Base-by-base conservation (phyloP, 768 basidiomycete species). In the Termitomyces sp. region DNA sequence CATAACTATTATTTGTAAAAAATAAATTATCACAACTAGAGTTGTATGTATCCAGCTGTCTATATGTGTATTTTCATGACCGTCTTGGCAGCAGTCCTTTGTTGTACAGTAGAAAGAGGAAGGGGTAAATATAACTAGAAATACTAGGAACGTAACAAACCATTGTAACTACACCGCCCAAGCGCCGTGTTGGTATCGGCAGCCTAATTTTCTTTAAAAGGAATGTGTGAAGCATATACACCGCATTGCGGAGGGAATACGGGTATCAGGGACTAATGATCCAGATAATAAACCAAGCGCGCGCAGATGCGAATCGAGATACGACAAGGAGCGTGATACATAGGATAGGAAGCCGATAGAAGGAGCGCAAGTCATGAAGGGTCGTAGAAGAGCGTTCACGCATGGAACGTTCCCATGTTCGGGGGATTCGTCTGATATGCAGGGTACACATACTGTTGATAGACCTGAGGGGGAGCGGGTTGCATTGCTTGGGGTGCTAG, bases 391-490 rank as follows among this genome's bases (percentile, higher is more conserved):
- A 64, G 64, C 69, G 59, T 72, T 85, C 75, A 86, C 62, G 79
- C 70, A 69, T 85, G 85, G 80, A 85, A 92, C 51, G 86, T 67
- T 65, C 89, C 88, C 84, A 91, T 87, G 71, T 87, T 86, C 61
- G 82, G 81, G 21, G 85, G 82, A 62, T 81, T 85, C 72, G 88
- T 86, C 69, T 87, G 87, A 71, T 91, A 91, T 68, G 87, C 76
- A 72, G 86, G 86, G 67, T 90, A 90, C 87, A 91, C 85, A 75
- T 91, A 91, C 56, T 84, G 79, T 71, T 88, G 84, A 68, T 91
- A 91, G 60, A 87, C 70, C 65, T 89, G 86, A 60, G 81, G 76
- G 56, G 85, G 79, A 10, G 86, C 78, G 46, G 83, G 73, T 57
- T 83, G 79, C 60, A 62, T 53, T 33, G 57, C 19, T 46, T 62